phyloP scores from a whole-genome alignment of 805 yeast genomes.

The Candida mattraensis region DNA sequence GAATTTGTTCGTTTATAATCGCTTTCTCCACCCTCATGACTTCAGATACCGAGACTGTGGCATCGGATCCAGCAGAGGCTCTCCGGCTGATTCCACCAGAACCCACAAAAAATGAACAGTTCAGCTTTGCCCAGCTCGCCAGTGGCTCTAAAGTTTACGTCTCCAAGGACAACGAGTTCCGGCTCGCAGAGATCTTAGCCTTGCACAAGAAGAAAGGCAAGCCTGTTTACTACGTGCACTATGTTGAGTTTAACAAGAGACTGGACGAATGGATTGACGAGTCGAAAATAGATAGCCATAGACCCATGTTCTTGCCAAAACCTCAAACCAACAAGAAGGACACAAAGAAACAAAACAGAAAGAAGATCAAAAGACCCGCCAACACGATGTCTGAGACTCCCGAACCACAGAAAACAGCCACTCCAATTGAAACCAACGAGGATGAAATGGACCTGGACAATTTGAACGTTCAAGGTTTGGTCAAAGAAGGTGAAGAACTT shows the following conservation, averaged over 20 bases:
- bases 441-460: slow-evolving; percentile 85
- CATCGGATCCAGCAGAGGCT: slow-evolving; percentile 30
- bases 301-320: slow-evolving; percentile 71
- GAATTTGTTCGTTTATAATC: too few relatives aligned
- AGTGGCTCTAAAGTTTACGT: slow-evolving; percentile 84
- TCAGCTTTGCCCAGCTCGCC: slow-evolving; percentile 48
- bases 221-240: slow-evolving; percentile 87
- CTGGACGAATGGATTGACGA: slow-evolving; percentile 91
- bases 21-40: too few relatives aligned
- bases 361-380: slow-evolving; percentile 22
- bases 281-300: slow-evolving; percentile 67
- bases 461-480: slow-evolving; percentile 79
- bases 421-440: slow-evolving; percentile 27
- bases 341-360: slow-evolving; percentile 30
- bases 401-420: slow-evolving; percentile 9
- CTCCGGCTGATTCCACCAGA: slow-evolving; percentile 33
- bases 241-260: slow-evolving; percentile 91
- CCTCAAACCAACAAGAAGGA: slow-evolving; percentile 39
- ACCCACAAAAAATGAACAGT: slow-evolving; percentile 28
- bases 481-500: slow-evolving; percentile 63
- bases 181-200: slow-evolving; percentile 85
- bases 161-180: slow-evolving; percentile 72
- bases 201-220: slow-evolving; percentile 73
- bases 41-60: slow-evolving; percentile 30
- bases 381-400: slow-evolving; percentile 11